Evolutionary conservation across 192 early-diverging fungal genomes (phyloP).

Genomic region (Backusella liffmaniae): DNA sequence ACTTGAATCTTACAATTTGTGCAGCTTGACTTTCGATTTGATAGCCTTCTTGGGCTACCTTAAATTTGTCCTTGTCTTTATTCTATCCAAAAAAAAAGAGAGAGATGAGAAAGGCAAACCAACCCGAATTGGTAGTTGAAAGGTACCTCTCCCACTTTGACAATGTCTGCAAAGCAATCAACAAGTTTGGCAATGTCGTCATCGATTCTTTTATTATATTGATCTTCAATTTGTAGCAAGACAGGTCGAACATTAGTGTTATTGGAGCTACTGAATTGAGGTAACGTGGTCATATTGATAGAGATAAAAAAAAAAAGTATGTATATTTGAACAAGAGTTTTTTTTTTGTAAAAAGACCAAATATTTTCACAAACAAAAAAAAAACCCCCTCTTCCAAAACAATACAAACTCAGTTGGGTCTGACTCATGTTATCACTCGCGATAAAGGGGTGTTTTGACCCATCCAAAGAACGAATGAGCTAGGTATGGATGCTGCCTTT

Average conservation of each 20-base stretch:
- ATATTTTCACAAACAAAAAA: neutral
- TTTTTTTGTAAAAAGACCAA: no score
- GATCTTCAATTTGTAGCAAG: conserved; percentile 51
- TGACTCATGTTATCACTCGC: no score
- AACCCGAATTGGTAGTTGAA: neutral
- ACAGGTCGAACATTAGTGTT: conserved; percentile 12
- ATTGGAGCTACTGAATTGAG: neutral
- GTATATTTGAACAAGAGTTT: no score
- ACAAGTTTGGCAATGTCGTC: conserved; percentile 46
- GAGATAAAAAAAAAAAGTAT: neutral
- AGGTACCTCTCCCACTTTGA: conserved; percentile 48
- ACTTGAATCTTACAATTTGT: conserved; percentile 42
- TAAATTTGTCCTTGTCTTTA: conserved; percentile 54
- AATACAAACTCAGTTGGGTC: neutral
- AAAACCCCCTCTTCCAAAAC: no score
- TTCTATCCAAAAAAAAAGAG: conserved; percentile 16
- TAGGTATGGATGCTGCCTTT: no score
- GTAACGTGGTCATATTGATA: neutral
- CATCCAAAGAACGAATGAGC: no score
- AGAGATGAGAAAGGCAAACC: conserved; percentile 4
- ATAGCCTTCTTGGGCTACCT: conserved; percentile 55
- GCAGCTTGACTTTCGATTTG: conserved; percentile 54
- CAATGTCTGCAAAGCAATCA: conserved; percentile 53
- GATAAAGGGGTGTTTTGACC: no score
- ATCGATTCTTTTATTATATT: conserved; percentile 52